These are phyloP conservation scores for Periglandula ipomoeae DNA, from an alignment of 2,329 filamentous ascomycete genomes.

Conservation along the genomic window DNA sequence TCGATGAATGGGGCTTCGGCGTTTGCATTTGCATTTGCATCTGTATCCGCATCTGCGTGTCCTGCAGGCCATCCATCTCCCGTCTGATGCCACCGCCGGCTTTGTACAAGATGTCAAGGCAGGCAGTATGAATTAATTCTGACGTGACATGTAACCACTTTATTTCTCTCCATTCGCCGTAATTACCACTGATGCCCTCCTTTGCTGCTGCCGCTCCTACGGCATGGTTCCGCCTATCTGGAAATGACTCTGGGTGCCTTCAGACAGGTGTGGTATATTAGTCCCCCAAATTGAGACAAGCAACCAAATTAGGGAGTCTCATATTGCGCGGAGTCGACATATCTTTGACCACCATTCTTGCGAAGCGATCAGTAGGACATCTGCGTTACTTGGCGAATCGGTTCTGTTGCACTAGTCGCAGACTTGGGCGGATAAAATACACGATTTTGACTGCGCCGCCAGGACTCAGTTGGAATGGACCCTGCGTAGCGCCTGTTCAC, in stretches of 20 bases:
- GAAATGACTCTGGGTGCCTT: too few relatives aligned
- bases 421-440: background rate
- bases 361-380: background rate
- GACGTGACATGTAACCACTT: too few relatives aligned
- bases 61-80: too few relatives aligned
- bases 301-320: background rate
- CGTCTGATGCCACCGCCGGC: too few relatives aligned
- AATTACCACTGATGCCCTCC: too few relatives aligned
- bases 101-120: too few relatives aligned
- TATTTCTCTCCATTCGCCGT: too few relatives aligned
- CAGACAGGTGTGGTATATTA: too few relatives aligned
- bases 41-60: too few relatives aligned
- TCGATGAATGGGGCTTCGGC: background rate
- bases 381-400: background rate
- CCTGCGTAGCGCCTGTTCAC: background rate
- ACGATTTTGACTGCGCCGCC: background rate
- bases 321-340: background rate
- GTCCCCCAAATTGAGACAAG: background rate
- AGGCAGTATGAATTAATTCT: too few relatives aligned
- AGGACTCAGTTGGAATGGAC: background rate
- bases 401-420: background rate
- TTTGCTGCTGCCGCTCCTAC: too few relatives aligned
- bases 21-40: background rate
- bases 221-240: too few relatives aligned
- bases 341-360: background rate